Conservation (phyloP, 306 rosid genomes). For the Ammopiptanthus mongolicus region DNA sequence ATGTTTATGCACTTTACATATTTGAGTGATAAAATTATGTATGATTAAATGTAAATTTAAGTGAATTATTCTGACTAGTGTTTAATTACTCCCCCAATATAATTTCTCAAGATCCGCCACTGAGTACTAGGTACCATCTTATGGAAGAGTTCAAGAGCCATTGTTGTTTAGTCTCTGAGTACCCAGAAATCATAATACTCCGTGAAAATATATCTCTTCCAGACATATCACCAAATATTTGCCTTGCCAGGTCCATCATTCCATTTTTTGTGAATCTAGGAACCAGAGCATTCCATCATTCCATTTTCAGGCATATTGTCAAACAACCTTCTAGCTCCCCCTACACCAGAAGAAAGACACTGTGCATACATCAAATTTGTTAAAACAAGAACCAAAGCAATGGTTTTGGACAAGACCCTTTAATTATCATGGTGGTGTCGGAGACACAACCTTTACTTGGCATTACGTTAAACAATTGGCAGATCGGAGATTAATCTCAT, state of each 20-base stretch:
- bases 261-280: slow-evolving; percentile 59
- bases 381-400: slow-evolving; percentile 54
- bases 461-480: slow-evolving; percentile 67
- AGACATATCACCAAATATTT: slow-evolving; percentile 59
- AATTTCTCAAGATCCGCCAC: too few species aligned
- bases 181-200: slow-evolving; percentile 86
- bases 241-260: slow-evolving; percentile 58
- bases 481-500: too few species aligned
- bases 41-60: too few species aligned
- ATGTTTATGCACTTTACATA: too few species aligned
- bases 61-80: too few species aligned
- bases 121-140: slow-evolving; percentile 53
- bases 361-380: slow-evolving; percentile 79
- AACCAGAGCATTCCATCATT: slow-evolving; percentile 76
- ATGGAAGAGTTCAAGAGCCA: slow-evolving; percentile 75
- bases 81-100: too few species aligned
- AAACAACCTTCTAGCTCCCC: slow-evolving; percentile 61
- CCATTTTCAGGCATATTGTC: slow-evolving; percentile 67
- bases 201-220: slow-evolving; percentile 80
- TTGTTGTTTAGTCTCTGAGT: slow-evolving; percentile 58
- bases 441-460: slow-evolving; percentile 63
- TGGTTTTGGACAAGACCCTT: slow-evolving; percentile 66
- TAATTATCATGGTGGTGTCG: slow-evolving; percentile 78
- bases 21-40: too few species aligned
- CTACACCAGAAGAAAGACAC: slow-evolving; percentile 52